A percentile compares a stretch with the other conserved stretches of the same genome.
phyloP scores from a whole-genome alignment of 1,284 basidiomycete species.

The Agroathelia rolfsii region DNA sequence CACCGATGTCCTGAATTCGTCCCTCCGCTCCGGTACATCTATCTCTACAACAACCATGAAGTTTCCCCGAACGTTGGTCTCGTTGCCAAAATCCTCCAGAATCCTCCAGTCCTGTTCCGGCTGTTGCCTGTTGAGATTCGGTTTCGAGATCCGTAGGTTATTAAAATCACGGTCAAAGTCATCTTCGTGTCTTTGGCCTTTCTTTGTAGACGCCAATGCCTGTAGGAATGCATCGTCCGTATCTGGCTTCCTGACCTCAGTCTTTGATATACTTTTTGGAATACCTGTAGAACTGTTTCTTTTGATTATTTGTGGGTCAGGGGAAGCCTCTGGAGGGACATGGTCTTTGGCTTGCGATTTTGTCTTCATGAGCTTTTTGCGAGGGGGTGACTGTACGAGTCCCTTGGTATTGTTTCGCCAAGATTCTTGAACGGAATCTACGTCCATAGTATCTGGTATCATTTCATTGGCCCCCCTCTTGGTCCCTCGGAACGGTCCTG shows the following conservation, averaged over 20 bases:
- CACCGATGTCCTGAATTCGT: slow-evolving; percentile 12
- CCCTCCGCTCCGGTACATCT: slow-evolving; percentile 33
- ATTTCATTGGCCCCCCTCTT: too few relatives aligned
- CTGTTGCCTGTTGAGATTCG: slow-evolving; percentile 33
- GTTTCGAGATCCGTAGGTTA: slow-evolving; percentile 66
- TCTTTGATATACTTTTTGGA: slow-evolving; percentile 21
- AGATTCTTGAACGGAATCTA: too few relatives aligned
- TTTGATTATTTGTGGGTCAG: slow-evolving; percentile 11
- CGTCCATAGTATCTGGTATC: too few relatives aligned
- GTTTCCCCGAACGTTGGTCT: slow-evolving; percentile 60
- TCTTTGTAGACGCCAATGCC: slow-evolving; percentile 64
- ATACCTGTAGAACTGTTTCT: background rate
- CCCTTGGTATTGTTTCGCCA: too few relatives aligned
- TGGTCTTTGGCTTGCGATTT: slow-evolving; percentile 9
- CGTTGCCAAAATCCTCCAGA: slow-evolving; percentile 67
- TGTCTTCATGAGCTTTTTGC: too few relatives aligned
- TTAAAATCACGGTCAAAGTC: slow-evolving; percentile 81
- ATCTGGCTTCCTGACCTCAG: slow-evolving; percentile 44
- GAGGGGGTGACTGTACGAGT: too few relatives aligned
- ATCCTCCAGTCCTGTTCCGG: slow-evolving; percentile 44
- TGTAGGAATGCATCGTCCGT: slow-evolving; percentile 60
- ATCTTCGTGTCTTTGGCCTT: slow-evolving; percentile 62
- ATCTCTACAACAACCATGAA: slow-evolving; percentile 80
- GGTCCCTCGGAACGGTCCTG: too few relatives aligned
- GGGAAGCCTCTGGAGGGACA: slow-evolving; percentile 12